These are phyloP conservation scores for Amylostereum chailletii DNA, from an alignment of 1,284 basidiomycete species.

Conservation along the genomic window DNA sequence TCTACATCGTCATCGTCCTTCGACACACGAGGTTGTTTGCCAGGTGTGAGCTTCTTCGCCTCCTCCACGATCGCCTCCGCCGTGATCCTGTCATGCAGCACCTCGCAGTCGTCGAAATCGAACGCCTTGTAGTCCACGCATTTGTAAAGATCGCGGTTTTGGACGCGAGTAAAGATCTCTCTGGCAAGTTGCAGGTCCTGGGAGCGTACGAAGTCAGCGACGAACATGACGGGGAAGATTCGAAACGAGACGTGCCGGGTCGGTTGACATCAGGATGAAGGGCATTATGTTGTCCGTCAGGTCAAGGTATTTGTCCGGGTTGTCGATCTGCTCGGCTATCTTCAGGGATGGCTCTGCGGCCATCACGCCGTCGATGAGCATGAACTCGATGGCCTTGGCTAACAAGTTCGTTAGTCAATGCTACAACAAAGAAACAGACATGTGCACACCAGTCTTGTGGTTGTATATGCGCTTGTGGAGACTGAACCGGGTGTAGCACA, in stretches of 20 bases:
- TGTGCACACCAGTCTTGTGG: constrained; percentile 61
- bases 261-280: constrained; percentile 44
- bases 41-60: constrained; percentile 24
- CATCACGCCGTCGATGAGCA: constrained; percentile 68
- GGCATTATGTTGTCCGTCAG: constrained; percentile 62
- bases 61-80: constrained; percentile 44
- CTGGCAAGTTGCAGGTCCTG: constrained; percentile 55
- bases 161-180: constrained; percentile 51
- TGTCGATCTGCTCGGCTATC: constrained; percentile 46
- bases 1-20: constrained; percentile 2
- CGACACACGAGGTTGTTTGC: background rate
- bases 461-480: constrained; percentile 72
- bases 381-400: constrained; percentile 69
- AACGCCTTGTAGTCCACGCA: constrained; percentile 62
- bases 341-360: constrained; percentile 54
- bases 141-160: constrained; percentile 55
- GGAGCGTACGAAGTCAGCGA: background rate
- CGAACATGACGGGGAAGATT: background rate
- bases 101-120: constrained; percentile 32
- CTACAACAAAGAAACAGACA: background rate
- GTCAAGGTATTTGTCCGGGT: constrained; percentile 49
- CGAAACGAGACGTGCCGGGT: constrained; percentile 27
- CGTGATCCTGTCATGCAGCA: constrained; percentile 40
- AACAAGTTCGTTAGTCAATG: background rate
- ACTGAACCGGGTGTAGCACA: constrained; percentile 64